These are phyloP conservation scores for Serendipita sp. DNA, from an alignment of 768 basidiomycete genomes.

Conservation along the genomic window DNA sequence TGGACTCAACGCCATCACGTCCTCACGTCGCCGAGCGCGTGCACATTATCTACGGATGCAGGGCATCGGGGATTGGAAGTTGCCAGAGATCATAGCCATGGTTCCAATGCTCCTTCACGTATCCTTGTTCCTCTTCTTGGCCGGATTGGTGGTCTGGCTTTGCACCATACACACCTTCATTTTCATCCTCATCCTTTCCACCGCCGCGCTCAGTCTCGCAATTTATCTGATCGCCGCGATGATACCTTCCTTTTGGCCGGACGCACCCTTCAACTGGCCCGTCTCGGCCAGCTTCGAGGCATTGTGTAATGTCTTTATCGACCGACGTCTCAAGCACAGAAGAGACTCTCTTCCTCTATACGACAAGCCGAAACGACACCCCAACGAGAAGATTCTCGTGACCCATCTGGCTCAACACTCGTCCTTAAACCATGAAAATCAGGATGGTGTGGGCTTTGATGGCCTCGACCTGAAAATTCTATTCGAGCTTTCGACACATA, in stretches of 20 bases:
- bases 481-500: too few species aligned
- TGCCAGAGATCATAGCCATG: not conserved
- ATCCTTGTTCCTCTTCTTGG: not conserved
- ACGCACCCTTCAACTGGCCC: not conserved
- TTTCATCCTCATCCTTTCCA: not conserved
- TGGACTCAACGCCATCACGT: not conserved
- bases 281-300: not conserved
- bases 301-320: not conserved
- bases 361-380: not conserved
- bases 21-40: not conserved
- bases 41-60: not conserved
- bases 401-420: too few species aligned
- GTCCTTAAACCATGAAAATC: too few species aligned
- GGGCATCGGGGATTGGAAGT: not conserved
- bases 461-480: too few species aligned
- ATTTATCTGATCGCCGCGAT: not conserved
- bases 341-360: not conserved
- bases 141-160: not conserved
- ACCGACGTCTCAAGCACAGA: not conserved
- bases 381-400: not conserved
- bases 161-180: not conserved
- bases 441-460: too few species aligned
- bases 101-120: not conserved
- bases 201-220: not conserved
- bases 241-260: not conserved